Conservation (phyloP, 116 monocot species). For the Phalaenopsis hybrid region DNA sequence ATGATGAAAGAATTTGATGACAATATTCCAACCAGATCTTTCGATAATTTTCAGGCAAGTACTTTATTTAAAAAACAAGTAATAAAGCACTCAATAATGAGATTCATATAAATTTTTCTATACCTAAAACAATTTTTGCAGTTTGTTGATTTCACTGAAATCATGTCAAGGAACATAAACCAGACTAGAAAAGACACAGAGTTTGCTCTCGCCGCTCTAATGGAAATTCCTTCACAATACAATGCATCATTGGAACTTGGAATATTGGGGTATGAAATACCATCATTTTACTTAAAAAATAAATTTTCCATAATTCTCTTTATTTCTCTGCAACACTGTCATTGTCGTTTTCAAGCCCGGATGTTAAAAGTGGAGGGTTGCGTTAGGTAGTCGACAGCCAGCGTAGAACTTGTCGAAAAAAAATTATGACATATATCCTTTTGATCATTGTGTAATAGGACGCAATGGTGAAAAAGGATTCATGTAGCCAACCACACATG, state of each 20-base stretch:
- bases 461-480: too few species aligned
- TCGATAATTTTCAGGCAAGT: constrained; percentile 48
- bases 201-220: constrained; percentile 78
- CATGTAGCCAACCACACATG: too few species aligned
- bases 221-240: constrained; percentile 91
- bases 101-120: neutral
- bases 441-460: neutral
- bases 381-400: too few species aligned
- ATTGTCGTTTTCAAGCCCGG: too few species aligned
- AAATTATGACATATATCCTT: too few species aligned
- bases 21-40: constrained; percentile 36
- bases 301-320: neutral
- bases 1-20: constrained; percentile 57
- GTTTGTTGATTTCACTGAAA: constrained; percentile 94
- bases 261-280: constrained; percentile 50
- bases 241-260: constrained; percentile 80
- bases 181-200: constrained; percentile 65
- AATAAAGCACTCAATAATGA: neutral
- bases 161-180: constrained; percentile 58
- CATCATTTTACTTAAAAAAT: neutral
- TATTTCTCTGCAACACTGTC: too few species aligned
- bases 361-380: too few species aligned
- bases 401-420: too few species aligned
- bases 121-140: constrained; percentile 4
- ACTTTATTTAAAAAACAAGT: neutral